These are phyloP conservation scores for Xylaria bambusicola DNA, from an alignment of 495 filamentous ascomycete genomes.

Conservation along the genomic window DNA sequence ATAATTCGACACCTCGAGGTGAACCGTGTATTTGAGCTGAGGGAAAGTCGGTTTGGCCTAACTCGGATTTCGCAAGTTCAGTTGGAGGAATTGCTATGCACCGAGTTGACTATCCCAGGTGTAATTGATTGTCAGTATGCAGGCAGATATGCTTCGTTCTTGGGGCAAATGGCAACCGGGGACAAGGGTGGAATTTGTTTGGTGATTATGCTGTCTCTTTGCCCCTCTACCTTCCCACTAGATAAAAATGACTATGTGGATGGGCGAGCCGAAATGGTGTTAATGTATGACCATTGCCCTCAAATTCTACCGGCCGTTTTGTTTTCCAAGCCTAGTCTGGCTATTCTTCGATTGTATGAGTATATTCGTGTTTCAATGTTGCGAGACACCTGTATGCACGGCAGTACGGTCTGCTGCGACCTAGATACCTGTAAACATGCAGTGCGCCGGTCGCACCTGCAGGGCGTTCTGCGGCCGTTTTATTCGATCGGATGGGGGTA, in stretches of 20 bases:
- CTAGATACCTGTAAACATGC: constrained; percentile 36
- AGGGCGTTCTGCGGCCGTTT: constrained; percentile 34
- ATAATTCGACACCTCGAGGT: constrained; percentile 1
- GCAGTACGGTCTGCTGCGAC: constrained; percentile 18
- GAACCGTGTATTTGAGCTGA: constrained; percentile 1
- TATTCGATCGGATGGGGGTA: constrained; percentile 34
- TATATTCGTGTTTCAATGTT: constrained; percentile 28
- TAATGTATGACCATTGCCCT: constrained; percentile 12
- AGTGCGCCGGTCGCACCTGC: constrained; percentile 35
- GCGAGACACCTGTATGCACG: constrained; percentile 21
- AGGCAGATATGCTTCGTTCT: not conserved
- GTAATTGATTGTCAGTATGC: not conserved
- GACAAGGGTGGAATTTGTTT: not conserved
- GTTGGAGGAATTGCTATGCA: constrained; percentile 10
- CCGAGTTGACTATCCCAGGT: not conserved
- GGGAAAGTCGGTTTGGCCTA: not conserved
- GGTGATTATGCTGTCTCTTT: not conserved
- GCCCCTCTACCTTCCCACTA: not conserved
- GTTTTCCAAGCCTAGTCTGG: constrained; percentile 2
- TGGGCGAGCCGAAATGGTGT: not conserved
- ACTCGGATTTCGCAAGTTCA: no score
- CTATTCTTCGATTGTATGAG: constrained; percentile 4
- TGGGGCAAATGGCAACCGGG: constrained; percentile 3
- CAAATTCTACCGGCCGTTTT: constrained; percentile 6
- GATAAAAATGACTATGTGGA: not conserved